A percentile compares a stretch with the other conserved stretches of the same genome.
Evolutionary conservation across 331 rosid species (phyloP).

Genomic region (Pyracantha coccinea): DNA sequence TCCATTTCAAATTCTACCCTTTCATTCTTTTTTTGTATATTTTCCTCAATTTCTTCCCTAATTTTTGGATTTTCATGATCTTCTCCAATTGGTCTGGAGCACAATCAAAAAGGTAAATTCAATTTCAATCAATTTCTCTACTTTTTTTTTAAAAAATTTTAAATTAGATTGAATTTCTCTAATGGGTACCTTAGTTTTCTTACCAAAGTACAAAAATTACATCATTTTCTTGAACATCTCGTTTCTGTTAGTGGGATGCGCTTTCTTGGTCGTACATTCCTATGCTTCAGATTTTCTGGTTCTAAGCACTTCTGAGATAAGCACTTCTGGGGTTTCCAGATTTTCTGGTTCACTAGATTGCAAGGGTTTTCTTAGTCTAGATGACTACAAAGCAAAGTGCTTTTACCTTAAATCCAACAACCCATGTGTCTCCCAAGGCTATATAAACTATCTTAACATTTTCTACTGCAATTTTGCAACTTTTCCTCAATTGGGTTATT

Average conservation of each 20-base stretch:
- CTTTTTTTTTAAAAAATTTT: neutral
- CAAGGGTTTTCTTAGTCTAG: conserved; percentile 24
- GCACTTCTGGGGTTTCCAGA: conserved; percentile 7
- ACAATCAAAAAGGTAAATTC: neutral
- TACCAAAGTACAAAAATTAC: conserved; percentile 22
- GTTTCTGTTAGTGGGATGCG: conserved; percentile 27
- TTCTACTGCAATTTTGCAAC: conserved; percentile 72
- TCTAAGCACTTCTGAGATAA: neutral
- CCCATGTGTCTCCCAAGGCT: conserved; percentile 74
- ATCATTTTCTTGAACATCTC: conserved; percentile 38
- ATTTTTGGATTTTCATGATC: neutral
- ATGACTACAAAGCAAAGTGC: conserved; percentile 52
- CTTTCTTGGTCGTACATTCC: conserved; percentile 18
- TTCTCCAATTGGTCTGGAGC: neutral
- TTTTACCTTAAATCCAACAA: conserved; percentile 34
- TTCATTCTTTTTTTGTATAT: neutral
- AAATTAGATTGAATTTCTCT: conserved; percentile 10
- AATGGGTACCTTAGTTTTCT: conserved; percentile 22
- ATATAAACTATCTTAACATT: conserved; percentile 67
- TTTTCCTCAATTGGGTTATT: conserved; percentile 45
- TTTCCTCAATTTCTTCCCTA: too few species aligned
- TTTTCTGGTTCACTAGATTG: conserved; percentile 21
- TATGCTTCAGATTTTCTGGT: conserved; percentile 23
- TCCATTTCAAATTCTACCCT: neutral
- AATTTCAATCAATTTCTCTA: neutral